Conservation (phyloP, 2,329 filamentous ascomycete genomes). For the Fusarium nanum region DNA sequence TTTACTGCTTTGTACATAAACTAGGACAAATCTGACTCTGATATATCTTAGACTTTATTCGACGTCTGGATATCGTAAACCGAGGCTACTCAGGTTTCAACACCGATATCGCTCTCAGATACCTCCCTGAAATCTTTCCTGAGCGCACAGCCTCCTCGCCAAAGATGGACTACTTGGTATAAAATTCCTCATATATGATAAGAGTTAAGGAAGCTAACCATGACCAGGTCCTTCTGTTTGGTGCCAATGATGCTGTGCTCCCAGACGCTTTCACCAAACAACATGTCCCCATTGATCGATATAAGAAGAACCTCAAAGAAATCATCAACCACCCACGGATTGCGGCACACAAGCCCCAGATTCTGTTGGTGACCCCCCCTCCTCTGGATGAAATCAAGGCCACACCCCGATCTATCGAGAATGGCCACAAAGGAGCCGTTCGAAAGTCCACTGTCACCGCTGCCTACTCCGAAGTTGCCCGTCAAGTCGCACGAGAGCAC, state of each 20-base stretch:
- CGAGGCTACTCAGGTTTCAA: constrained; percentile 90
- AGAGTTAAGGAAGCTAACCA: constrained; percentile 32
- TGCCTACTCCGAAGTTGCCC: constrained; percentile 68
- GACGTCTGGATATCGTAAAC: constrained; percentile 87
- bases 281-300: constrained; percentile 81
- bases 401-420: constrained; percentile 58
- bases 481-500: constrained; percentile 75
- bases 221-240: constrained; percentile 80
- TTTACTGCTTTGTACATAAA: background rate
- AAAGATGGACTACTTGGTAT: constrained; percentile 74
- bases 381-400: constrained; percentile 82
- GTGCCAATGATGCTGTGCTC: constrained; percentile 88
- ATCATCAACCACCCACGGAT: constrained; percentile 81
- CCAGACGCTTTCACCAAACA: constrained; percentile 72
- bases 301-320: constrained; percentile 75
- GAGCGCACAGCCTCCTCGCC: constrained; percentile 64
- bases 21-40: constrained; percentile 6
- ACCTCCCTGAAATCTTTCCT: constrained; percentile 78
- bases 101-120: constrained; percentile 76
- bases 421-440: constrained; percentile 58
- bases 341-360: constrained; percentile 74
- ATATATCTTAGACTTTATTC: constrained; percentile 70
- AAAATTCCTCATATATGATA: constrained; percentile 35
- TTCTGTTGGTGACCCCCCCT: constrained; percentile 84
- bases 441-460: constrained; percentile 63